Evolutionary conservation across 768 basidiomycete species (phyloP).

Genomic region (Amyloporia xantha): DNA sequence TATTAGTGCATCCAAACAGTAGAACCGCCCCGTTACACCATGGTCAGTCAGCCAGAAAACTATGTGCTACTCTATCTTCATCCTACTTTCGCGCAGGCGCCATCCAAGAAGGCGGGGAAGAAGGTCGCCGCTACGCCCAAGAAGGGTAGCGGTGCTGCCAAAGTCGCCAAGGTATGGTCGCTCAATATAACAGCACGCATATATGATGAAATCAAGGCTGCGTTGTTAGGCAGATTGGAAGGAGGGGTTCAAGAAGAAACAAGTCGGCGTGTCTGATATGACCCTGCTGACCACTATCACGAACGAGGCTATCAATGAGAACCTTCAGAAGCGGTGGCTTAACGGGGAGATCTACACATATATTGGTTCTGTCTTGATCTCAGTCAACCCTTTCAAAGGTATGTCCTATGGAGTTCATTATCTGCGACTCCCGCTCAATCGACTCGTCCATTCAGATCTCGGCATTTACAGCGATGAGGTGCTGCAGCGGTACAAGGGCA

Average conservation of each 20-base stretch:
- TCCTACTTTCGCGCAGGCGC: constrained; percentile 43
- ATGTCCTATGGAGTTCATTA: constrained; percentile 3
- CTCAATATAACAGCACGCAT: background rate
- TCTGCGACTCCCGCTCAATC: background rate
- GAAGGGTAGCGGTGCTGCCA: constrained; percentile 45
- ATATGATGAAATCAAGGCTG: background rate
- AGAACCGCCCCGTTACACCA: constrained; percentile 8
- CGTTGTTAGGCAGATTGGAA: constrained; percentile 92
- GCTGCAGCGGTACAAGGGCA: constrained; percentile 81
- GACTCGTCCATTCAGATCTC: constrained; percentile 60
- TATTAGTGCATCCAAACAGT: background rate
- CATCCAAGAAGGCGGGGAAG: constrained; percentile 88
- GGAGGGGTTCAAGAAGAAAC: constrained; percentile 99
- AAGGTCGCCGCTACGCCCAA: constrained; percentile 60
- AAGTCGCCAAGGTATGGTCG: constrained; percentile 69
- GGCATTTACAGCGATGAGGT: constrained; percentile 96
- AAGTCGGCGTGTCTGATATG: constrained; percentile 98
- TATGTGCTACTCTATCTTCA: constrained; percentile 11
- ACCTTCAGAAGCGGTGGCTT: constrained; percentile 93
- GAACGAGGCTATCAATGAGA: constrained; percentile 97
- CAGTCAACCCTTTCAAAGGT: constrained; percentile 99
- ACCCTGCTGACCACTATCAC: constrained; percentile 94
- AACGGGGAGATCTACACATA: constrained; percentile 98
- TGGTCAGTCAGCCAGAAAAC: constrained; percentile 13
- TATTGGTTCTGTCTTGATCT: constrained; percentile 96